phyloP scores from a whole-genome alignment of 495 filamentous ascomycete genomes.

The Chaetomium cochliodes region DNA sequence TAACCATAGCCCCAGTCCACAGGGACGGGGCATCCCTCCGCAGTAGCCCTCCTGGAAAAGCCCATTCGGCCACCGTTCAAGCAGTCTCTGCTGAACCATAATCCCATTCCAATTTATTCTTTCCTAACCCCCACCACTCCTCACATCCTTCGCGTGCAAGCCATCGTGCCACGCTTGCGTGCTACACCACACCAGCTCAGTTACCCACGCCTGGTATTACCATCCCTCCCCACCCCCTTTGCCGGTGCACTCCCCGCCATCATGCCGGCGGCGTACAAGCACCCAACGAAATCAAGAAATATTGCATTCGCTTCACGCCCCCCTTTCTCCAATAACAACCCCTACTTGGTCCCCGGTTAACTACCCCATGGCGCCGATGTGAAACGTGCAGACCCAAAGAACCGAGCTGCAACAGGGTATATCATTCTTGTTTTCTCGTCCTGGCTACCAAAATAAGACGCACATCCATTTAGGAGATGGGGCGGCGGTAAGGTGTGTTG shows the following conservation, averaged over 20 bases:
- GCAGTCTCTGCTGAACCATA: background rate
- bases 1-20: background rate
- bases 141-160: background rate
- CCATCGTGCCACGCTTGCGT: background rate
- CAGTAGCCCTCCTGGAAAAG: background rate
- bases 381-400: background rate
- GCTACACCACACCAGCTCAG: too few relatives aligned
- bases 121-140: background rate
- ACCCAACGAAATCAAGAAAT: background rate
- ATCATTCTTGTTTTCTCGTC: background rate
- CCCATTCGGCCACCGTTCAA: background rate
- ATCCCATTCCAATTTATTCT: background rate
- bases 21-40: background rate
- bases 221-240: background rate
- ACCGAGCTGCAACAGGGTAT: constrained; percentile 4
- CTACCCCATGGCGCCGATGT: background rate
- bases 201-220: background rate
- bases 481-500: background rate
- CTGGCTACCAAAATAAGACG: background rate
- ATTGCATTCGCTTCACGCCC: background rate
- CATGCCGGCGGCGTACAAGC: background rate
- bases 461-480: constrained; percentile 1
- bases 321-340: background rate
- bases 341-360: background rate
- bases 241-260: background rate